These are phyloP conservation scores for Pichia terricola DNA, from an alignment of 1,139 yeast species.

Conservation along the genomic window DNA sequence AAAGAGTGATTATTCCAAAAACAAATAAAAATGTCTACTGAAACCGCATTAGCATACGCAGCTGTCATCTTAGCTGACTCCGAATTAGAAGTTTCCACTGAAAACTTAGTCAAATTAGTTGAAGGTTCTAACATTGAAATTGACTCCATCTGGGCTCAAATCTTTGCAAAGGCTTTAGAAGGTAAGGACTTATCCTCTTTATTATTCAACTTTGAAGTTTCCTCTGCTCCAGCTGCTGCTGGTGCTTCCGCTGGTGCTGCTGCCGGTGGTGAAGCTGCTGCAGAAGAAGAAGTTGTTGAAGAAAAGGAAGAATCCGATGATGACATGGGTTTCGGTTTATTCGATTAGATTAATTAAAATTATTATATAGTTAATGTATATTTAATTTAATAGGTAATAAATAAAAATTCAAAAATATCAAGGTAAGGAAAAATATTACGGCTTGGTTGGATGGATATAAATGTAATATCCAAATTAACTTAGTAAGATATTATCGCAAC, in stretches of 20 bases:
- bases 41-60: conserved; percentile 81
- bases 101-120: conserved; percentile 63
- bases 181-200: conserved; percentile 69
- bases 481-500: no score
- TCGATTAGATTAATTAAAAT: conserved; percentile 41
- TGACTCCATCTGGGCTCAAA: conserved; percentile 73
- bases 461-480: no score
- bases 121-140: conserved; percentile 60
- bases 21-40: conserved; percentile 39
- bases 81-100: conserved; percentile 69
- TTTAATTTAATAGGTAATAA: conserved; percentile 1
- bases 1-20: conserved; percentile 46
- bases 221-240: conserved; percentile 57
- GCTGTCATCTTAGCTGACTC: conserved; percentile 82
- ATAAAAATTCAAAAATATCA: not conserved
- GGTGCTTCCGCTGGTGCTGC: conserved; percentile 49
- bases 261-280: conserved; percentile 49
- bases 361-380: not conserved
- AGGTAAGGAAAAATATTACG: no score
- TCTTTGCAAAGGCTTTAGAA: conserved; percentile 73
- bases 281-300: conserved; percentile 49
- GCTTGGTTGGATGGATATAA: no score
- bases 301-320: conserved; percentile 52
- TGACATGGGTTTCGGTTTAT: conserved; percentile 74
- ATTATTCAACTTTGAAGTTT: conserved; percentile 69